Base-by-base conservation (phyloP, 2,329 filamentous ascomycete species). In the Paracorniculantispora psalliotae region DNA sequence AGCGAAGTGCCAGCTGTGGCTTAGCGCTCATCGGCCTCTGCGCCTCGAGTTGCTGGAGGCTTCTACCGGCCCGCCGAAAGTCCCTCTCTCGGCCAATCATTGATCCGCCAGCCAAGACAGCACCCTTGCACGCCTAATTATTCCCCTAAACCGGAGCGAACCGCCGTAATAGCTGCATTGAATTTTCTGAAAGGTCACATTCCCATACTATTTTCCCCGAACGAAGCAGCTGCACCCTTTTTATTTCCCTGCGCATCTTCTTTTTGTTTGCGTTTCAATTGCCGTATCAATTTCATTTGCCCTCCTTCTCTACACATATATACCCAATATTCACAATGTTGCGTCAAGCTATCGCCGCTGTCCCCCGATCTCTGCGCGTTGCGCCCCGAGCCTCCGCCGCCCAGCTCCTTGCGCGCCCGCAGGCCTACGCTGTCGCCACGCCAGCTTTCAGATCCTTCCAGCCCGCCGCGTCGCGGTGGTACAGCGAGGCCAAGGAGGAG, bases 401-500 rank as follows among this genome's bases (percentile, higher is more conserved):
- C 63, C 71, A 72, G 59, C 60, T 73, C 43, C 63, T 72, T 44
- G 26, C 25, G 56, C 71, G 73, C 63, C 67, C 70, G 41, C 75
- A 76, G 67, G 70, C 75, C 62, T 73, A 70, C 66, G 61, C 64
- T 9, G 67, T 70, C 63, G 69, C 73, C 62, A 65, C 73, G 61
- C 65, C 69, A 68, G 67, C 73, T 64, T 62, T 72, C 68, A 71
- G 74, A 67, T 66, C 71, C 10, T 64, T 69, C 57, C 75, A 71
- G 60, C 75, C 72, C 33, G 63, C 69, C 15, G 63, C 63, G 17
- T 65, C 67, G 60, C 72, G 79, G 69, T 81, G 77, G 77, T 81
- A 81, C 67, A 81, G 79, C 69, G 77, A 80, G 61, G 65, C 73
- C 39, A 77, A 76, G 66, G 71, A 75, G 59, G 59, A 65, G 15